Conservation (phyloP, 805 yeast species). For the Dipodascopsis uninucleata region DNA sequence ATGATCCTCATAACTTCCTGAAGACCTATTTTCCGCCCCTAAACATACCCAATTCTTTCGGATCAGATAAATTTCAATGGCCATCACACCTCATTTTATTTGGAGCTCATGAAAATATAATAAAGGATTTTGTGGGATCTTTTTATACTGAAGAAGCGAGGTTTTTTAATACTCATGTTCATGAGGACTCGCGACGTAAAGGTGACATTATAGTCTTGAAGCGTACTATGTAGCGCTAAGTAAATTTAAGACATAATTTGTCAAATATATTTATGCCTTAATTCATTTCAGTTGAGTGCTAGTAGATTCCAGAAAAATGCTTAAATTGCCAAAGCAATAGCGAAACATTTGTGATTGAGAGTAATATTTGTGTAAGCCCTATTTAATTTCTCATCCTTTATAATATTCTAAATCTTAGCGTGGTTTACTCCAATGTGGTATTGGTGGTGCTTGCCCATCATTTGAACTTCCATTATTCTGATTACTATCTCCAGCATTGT, state of each 20-base stretch:
- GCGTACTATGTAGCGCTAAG: no score
- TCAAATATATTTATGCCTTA: no score
- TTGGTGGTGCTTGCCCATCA: constrained; percentile 4
- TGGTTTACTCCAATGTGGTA: constrained; percentile 7
- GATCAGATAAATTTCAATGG: constrained; percentile 46
- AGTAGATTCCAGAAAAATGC: no score
- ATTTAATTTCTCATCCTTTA: no score
- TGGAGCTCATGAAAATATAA: constrained; percentile 52
- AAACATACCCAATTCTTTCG: no score
- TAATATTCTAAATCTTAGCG: background rate
- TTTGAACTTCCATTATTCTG: background rate
- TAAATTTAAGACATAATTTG: no score
- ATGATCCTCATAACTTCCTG: constrained; percentile 59
- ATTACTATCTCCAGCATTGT: background rate
- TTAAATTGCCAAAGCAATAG: no score
- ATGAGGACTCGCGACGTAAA: constrained; percentile 76
- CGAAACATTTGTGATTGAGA: no score
- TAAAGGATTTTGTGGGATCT: constrained; percentile 42
- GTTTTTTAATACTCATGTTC: constrained; percentile 74
- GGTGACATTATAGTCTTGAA: constrained; percentile 81
- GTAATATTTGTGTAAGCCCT: no score
- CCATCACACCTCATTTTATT: constrained; percentile 73
- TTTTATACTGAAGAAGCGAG: constrained; percentile 36
- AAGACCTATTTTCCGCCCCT: constrained; percentile 46
- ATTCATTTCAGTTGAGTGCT: no score